These are phyloP conservation scores for Clausena lansium DNA, from an alignment of 345 rosid species.

Conservation along the genomic window DNA sequence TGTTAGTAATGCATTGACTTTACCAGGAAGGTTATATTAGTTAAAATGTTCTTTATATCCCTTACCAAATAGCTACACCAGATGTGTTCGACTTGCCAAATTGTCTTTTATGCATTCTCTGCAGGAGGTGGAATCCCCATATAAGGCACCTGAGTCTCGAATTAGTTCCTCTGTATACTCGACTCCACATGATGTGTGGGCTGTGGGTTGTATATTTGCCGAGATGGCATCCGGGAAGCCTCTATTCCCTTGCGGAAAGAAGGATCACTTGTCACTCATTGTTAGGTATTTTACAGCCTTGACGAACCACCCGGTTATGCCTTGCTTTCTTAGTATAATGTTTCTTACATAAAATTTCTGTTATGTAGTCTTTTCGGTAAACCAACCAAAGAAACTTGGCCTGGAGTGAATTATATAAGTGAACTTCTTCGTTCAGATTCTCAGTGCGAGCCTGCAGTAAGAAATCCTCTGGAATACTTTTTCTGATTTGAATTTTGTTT, in stretches of 20 bases:
- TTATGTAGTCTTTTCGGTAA: background rate
- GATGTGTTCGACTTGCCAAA: background rate
- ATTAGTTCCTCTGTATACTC: constrained; percentile 41
- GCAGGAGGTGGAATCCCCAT: constrained; percentile 40
- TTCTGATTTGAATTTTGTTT: background rate
- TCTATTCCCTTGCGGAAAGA: constrained; percentile 37
- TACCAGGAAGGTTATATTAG: background rate
- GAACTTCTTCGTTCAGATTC: background rate
- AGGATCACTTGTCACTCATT: constrained; percentile 34
- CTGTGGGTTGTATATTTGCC: constrained; percentile 53
- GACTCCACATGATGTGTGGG: constrained; percentile 46
- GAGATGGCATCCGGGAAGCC: constrained; percentile 40
- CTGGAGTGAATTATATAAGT: background rate
- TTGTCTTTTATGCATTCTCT: background rate
- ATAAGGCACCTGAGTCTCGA: constrained; percentile 49
- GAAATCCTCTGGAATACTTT: background rate
- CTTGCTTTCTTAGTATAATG: background rate
- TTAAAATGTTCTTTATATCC: background rate
- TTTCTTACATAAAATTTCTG: background rate
- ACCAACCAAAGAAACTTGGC: background rate
- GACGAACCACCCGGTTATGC: background rate
- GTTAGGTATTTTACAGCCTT: constrained; percentile 31
- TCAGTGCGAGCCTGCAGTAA: background rate
- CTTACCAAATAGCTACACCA: background rate
- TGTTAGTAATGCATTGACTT: background rate